Evolutionary conservation across 2,329 filamentous ascomycete genomes (phyloP).

Genomic region (Pseudogymnoascus sp.): DNA sequence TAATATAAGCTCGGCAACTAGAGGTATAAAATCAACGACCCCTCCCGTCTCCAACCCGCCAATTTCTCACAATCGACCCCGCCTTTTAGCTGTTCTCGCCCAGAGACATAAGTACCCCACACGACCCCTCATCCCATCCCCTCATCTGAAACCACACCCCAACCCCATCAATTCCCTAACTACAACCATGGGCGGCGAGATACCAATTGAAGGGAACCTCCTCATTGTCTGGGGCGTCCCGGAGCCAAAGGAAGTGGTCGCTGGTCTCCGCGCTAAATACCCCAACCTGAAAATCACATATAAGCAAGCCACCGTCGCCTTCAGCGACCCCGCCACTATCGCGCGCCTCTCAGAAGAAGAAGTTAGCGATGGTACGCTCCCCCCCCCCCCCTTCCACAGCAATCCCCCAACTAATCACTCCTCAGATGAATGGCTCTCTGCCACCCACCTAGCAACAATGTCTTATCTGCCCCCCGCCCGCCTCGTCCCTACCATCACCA

Average conservation of each 20-base stretch:
- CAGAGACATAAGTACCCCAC: background rate
- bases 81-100: background rate
- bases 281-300: conserved; percentile 38
- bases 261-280: conserved; percentile 33
- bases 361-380: conserved; percentile 13
- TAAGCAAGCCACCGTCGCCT: conserved; percentile 23
- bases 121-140: background rate
- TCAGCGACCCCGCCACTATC: background rate
- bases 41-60: background rate
- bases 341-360: conserved; percentile 11
- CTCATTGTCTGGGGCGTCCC: conserved; percentile 35
- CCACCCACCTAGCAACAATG: conserved; percentile 28
- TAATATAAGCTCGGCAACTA: conserved; percentile 2
- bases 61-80: background rate
- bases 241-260: conserved; percentile 31
- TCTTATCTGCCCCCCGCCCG: conserved; percentile 20
- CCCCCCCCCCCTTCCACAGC: conserved; percentile 13
- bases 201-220: conserved; percentile 30
- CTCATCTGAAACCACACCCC: background rate
- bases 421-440: background rate
- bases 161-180: background rate
- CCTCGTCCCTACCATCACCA: conserved; percentile 14
- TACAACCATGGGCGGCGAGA: conserved; percentile 37
- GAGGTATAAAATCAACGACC: background rate
- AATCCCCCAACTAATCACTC: background rate